Evolutionary conservation across 2,329 filamentous ascomycete species (phyloP).

Genomic region (Pezicula neosporulosa): DNA sequence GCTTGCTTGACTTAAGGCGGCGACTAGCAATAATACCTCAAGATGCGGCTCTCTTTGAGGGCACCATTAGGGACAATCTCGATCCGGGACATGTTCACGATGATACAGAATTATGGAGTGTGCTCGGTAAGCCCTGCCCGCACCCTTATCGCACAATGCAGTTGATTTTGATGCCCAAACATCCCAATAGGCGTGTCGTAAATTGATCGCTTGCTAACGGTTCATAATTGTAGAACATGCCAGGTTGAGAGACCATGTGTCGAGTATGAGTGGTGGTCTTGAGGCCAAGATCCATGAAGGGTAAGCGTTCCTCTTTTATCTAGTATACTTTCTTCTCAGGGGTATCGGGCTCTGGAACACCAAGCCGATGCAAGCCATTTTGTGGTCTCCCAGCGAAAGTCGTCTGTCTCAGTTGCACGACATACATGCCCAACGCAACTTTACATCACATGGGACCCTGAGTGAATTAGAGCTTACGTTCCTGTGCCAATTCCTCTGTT

Average conservation of each 20-base stretch:
- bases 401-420: background rate
- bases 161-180: constrained; percentile 23
- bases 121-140: constrained; percentile 64
- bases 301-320: constrained; percentile 47
- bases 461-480: background rate
- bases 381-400: background rate
- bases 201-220: constrained; percentile 34
- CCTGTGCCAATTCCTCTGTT: background rate
- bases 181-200: constrained; percentile 21
- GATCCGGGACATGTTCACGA: constrained; percentile 94
- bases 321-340: constrained; percentile 1
- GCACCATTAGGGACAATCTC: constrained; percentile 88
- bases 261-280: constrained; percentile 81
- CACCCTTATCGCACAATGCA: background rate
- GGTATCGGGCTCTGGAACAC: background rate
- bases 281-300: constrained; percentile 93
- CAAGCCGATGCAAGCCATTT: background rate
- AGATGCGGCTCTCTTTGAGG: constrained; percentile 93
- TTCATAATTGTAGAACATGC: constrained; percentile 68
- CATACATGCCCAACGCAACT: background rate
- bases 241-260: constrained; percentile 84
- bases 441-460: constrained; percentile 1
- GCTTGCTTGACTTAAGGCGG: constrained; percentile 81
- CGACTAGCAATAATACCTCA: constrained; percentile 96
- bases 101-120: constrained; percentile 96